A percentile compares a stretch with the other conserved stretches of the same genome.
phyloP scores from a whole-genome alignment of 345 rosid genomes.

The Arabis alpina region DNA sequence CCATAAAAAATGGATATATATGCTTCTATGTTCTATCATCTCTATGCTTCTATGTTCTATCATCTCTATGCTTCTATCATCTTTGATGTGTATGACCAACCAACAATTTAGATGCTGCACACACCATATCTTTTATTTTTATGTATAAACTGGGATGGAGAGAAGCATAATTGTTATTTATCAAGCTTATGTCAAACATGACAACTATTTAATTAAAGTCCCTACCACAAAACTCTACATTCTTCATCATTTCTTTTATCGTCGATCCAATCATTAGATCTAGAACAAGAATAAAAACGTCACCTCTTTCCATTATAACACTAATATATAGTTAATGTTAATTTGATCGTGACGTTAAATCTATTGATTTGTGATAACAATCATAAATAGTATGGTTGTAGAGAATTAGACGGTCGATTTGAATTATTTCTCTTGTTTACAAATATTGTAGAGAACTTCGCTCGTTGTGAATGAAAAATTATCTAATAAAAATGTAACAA shows the following conservation, averaged over 20 bases:
- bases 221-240: slow-evolving; percentile 3
- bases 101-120: slow-evolving; percentile 8
- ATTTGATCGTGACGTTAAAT: too few relatives aligned
- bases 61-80: background rate
- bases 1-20: too few relatives aligned
- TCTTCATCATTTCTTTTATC: slow-evolving; percentile 14
- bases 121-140: background rate
- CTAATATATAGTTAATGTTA: too few relatives aligned
- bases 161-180: background rate
- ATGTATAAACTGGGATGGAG: background rate
- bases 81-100: slow-evolving; percentile 3
- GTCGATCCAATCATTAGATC: slow-evolving; percentile 1
- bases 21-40: too few relatives aligned
- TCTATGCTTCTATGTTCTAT: background rate
- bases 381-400: too few relatives aligned
- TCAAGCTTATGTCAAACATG: slow-evolving; percentile 29
- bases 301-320: background rate
- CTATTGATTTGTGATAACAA: too few relatives aligned
- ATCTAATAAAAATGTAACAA: too few relatives aligned
- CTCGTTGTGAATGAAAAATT: too few relatives aligned
- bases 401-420: too few relatives aligned
- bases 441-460: too few relatives aligned
- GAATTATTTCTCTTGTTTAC: too few relatives aligned
- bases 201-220: slow-evolving; percentile 18
- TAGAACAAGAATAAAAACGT: slow-evolving; percentile 15